Conservation (phyloP, 1,139 yeast genomes). For the Pichia kudriavzevii region DNA sequence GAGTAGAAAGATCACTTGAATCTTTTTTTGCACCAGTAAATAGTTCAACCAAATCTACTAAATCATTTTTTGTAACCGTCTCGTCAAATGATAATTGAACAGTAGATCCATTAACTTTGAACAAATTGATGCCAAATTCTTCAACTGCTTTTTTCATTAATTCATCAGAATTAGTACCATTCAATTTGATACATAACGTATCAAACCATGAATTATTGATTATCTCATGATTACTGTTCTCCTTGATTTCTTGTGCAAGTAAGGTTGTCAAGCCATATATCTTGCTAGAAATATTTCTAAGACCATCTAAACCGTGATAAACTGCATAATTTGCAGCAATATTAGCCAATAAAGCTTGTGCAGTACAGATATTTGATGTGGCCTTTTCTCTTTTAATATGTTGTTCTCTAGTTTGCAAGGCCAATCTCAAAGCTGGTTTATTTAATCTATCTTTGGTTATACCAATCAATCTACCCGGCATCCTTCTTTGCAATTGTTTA, state of each 20-base stretch:
- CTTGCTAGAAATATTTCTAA: slow-evolving; percentile 69
- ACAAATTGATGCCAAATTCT: slow-evolving; percentile 64
- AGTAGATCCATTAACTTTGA: slow-evolving; percentile 53
- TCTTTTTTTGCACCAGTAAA: slow-evolving; percentile 38
- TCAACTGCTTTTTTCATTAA: slow-evolving; percentile 51
- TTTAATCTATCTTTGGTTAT: slow-evolving; percentile 89
- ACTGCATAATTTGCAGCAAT: slow-evolving; percentile 95
- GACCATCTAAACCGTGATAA: slow-evolving; percentile 93
- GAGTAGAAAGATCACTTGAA: slow-evolving; percentile 22
- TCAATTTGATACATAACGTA: slow-evolving; percentile 65
- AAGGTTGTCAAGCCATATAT: slow-evolving; percentile 69
- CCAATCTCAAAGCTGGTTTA: slow-evolving; percentile 79
- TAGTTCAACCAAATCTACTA: slow-evolving; percentile 47
- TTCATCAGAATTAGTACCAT: slow-evolving; percentile 44
- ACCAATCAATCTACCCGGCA: slow-evolving; percentile 96
- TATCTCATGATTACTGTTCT: slow-evolving; percentile 40
- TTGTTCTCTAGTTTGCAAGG: slow-evolving; percentile 96
- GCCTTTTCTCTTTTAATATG: slow-evolving; percentile 97
- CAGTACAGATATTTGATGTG: slow-evolving; percentile 94
- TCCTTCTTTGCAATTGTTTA: slow-evolving; percentile 73
- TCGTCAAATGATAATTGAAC: slow-evolving; percentile 82
- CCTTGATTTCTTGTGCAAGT: slow-evolving; percentile 51
- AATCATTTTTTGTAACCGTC: slow-evolving; percentile 61
- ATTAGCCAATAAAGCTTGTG: slow-evolving; percentile 92
- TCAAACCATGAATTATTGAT: slow-evolving; percentile 67